phyloP scores from a whole-genome alignment of 371 early-diverging fungal genomes.

The Mucor velutinosus region DNA sequence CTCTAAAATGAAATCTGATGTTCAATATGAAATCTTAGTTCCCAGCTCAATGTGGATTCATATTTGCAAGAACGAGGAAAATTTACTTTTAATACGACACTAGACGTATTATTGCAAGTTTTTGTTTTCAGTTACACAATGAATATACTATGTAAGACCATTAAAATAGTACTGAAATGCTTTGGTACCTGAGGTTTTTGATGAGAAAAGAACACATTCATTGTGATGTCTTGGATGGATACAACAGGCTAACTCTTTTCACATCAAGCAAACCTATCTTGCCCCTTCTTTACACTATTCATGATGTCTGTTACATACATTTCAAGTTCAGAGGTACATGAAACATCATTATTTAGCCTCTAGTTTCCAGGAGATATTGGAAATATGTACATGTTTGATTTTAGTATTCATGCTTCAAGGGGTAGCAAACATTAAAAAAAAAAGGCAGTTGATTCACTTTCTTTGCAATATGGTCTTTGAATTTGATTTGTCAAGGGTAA shows the following conservation, averaged over 20 bases:
- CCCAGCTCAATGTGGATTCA: neutral
- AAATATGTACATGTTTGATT: constrained; percentile 2
- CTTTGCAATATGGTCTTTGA: neutral
- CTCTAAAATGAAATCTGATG: neutral
- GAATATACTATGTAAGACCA: neutral
- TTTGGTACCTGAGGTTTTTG: neutral
- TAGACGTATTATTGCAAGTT: neutral
- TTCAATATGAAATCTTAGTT: neutral
- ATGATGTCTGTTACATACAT: neutral
- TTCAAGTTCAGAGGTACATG: neutral
- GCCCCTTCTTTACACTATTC: neutral
- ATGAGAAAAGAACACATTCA: too few relatives aligned
- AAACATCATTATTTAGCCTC: neutral
- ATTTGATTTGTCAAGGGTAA: neutral
- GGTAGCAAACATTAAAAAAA: neutral
- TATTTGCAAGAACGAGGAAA: neutral
- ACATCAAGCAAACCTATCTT: neutral
- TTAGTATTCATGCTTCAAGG: constrained; percentile 5
- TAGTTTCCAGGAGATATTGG: neutral
- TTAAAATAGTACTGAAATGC: neutral
- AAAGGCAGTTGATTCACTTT: neutral
- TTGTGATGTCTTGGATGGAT: neutral
- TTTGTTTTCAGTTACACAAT: neutral
- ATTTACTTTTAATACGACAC: neutral
- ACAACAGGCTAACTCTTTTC: neutral